These are phyloP conservation scores for Neospora caninum DNA, from an alignment of 169 alveolate genomes.

Conservation along the genomic window DNA sequence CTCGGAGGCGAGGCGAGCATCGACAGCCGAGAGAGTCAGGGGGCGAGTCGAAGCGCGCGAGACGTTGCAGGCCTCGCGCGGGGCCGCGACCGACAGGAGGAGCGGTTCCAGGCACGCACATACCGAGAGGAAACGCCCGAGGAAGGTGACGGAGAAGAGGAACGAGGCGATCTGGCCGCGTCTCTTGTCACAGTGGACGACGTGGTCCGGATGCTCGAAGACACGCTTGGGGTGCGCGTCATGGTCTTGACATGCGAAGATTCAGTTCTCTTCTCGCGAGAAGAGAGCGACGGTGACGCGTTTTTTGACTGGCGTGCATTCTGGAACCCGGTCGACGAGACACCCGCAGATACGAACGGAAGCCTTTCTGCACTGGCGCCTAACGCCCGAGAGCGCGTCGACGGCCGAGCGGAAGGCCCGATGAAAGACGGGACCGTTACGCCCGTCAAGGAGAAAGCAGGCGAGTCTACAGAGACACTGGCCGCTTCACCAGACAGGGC, in stretches of 20 bases:
- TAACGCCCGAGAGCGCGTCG: no score
- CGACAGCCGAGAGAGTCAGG: background rate
- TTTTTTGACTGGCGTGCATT: slow-evolving; percentile 9
- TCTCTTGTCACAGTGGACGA: slow-evolving; percentile 14
- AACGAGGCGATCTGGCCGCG: slow-evolving; percentile 29
- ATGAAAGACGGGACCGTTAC: no score
- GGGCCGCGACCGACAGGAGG: background rate
- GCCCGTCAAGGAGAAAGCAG: no score
- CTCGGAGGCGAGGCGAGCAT: background rate
- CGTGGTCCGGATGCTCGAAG: slow-evolving; percentile 47
- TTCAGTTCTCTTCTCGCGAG: slow-evolving; percentile 43
- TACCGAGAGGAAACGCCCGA: no score
- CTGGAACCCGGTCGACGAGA: no score
- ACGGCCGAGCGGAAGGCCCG: no score
- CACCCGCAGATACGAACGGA: no score
- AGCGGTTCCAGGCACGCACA: background rate
- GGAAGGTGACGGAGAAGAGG: background rate
- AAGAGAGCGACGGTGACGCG: background rate
- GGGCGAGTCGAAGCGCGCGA: background rate
- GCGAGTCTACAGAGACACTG: no score
- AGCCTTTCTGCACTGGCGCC: no score
- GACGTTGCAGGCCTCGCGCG: background rate
- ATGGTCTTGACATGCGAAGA: slow-evolving; percentile 47
- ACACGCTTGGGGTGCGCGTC: slow-evolving; percentile 10
- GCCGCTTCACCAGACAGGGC: no score